Base-by-base conservation (phyloP, 169 alveolate genomes). In the Plasmodium cynomolgi region DNA sequence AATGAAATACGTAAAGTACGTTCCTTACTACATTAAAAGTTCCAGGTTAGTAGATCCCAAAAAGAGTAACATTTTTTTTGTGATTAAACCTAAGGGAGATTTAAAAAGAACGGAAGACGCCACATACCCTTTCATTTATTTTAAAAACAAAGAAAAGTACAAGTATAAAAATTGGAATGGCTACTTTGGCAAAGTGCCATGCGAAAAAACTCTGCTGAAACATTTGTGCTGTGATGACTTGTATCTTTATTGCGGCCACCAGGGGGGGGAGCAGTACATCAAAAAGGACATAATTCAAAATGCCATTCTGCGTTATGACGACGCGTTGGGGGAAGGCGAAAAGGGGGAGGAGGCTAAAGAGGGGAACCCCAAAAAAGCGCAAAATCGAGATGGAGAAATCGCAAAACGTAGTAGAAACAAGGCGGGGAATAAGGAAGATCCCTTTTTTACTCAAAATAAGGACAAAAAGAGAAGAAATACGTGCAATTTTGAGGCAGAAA, bases 221-320 rank as follows among this genome's bases (percentile, higher is more conserved):
- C 91, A 91, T 82, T 91, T 91, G 83, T 91, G 95, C 81, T 47
- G 50, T 31, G 92, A 86, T 72, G 97, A 96, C 37, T 93, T 85
- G 71, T 93, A 92, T 80, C 41, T 96, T 31, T 96, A 96, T 88
- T 96, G 97, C 77, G 97, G 97, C 1, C 97, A 96, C 68, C 97
- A 96, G 58, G 97, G 97, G 17, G 96, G 96, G 6, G 97, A 96
- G 81, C 97, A 96, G 83, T 96, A 80, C 54, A 81, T 93, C 31
- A 86, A 92, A 83, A 58, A 85, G 47, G 95, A 95, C 41, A 56
- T 84, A 44, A 83, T 96, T 81, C 96, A 93, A 82, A 88, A 85
- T 47, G 95, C 95, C 15, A 54, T 92, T 34, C 81, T 79, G 29
- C 84, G 37, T 2, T 44, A 71, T 39, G 37, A 34, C 31, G 23